Conservation (phyloP, 805 yeast genomes). For the Metschnikowia koreensis region DNA sequence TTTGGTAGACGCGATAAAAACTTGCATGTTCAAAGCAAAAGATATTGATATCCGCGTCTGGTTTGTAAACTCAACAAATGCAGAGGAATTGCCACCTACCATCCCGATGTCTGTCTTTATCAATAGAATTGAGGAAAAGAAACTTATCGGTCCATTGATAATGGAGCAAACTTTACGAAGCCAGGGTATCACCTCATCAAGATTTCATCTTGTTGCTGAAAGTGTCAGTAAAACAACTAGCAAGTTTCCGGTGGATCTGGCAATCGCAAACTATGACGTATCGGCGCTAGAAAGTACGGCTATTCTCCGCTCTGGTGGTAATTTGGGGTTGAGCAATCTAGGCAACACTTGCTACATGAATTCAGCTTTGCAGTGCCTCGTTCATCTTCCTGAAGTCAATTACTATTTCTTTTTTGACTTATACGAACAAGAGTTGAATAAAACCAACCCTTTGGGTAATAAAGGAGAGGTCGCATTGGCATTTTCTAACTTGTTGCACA, state of each 20-base stretch:
- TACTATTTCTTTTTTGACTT: constrained; percentile 67
- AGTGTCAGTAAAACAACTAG: constrained; percentile 17
- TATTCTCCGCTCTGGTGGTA: constrained; percentile 35
- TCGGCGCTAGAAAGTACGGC: constrained; percentile 14
- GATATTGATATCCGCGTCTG: constrained; percentile 31
- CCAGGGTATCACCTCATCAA: constrained; percentile 27
- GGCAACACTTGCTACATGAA: constrained; percentile 96
- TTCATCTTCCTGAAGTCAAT: constrained; percentile 80
- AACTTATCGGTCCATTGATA: constrained; percentile 26
- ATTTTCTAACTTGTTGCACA: constrained; percentile 67
- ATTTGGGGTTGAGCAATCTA: constrained; percentile 61
- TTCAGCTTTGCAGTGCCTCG: constrained; percentile 85
- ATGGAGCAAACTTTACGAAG: constrained; percentile 25
- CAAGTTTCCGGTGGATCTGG: constrained; percentile 25
- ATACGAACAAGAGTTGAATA: constrained; percentile 65
- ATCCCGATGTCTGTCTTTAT: constrained; percentile 28
- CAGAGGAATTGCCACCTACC: constrained; percentile 22
- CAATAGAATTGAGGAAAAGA: constrained; percentile 28
- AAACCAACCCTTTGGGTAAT: constrained; percentile 80
- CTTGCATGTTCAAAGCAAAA: constrained; percentile 21
- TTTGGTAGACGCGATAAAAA: constrained; percentile 28
- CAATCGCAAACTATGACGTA: constrained; percentile 3
- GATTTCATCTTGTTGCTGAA: constrained; percentile 33
- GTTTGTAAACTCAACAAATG: constrained; percentile 31
- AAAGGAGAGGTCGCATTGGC: constrained; percentile 76